Base-by-base conservation (phyloP, 2,329 filamentous ascomycete species). In the Dothistroma pini region DNA sequence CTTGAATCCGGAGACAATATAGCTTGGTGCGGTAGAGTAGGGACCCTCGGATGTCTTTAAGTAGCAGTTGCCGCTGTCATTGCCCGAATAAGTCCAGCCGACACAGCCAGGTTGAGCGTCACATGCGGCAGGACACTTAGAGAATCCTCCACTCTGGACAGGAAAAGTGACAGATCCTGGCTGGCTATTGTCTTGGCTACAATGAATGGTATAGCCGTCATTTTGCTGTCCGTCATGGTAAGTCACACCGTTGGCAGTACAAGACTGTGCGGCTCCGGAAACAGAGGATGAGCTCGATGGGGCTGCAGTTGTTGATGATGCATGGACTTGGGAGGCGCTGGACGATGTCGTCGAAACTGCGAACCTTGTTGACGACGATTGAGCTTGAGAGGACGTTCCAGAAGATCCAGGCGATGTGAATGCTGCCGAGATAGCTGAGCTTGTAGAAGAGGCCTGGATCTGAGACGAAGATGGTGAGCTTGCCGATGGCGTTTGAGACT, bases 1-100 rank as follows among this genome's bases (percentile, higher is more conserved):
- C 57, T 59, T 59, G 57, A 55, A 59, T 5, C 51, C 57, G 7
- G 57, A 59, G n/a, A 48, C 53, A 38, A 59, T 55, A 34, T 44
- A 32, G n/a, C 16, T 38, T 25, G 29, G n/a, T 5, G 57, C 51
- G 49, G 49, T 38, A 6, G 38, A 16, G 41, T 55, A 59, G 5
- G 51, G 29, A n/a, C 57, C 51, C 32, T 59, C 51, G 8, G 16
- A n/a, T 4, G 38, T 59, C 51, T 59, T 59, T 14, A 59, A 32
- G 29, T 59, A 59, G 44, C 57, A 59, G n/a, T 49, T 49, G 12
- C 57, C 57, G 31, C 51, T 59, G 7, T 55, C 57, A 4, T 34
- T 29, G 11, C 57, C 57, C 21, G 44, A 41, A n/a, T 49, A 59
- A 5, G 51, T 59, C 51, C 52, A 59, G 41, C 57, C 57, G 14